Evolutionary conservation across 228 moss, liverwort and hornwort genomes (phyloP), one percentile per base, ranked within the genome.

Genomic region (Sphagnum magellanicum): DNA sequence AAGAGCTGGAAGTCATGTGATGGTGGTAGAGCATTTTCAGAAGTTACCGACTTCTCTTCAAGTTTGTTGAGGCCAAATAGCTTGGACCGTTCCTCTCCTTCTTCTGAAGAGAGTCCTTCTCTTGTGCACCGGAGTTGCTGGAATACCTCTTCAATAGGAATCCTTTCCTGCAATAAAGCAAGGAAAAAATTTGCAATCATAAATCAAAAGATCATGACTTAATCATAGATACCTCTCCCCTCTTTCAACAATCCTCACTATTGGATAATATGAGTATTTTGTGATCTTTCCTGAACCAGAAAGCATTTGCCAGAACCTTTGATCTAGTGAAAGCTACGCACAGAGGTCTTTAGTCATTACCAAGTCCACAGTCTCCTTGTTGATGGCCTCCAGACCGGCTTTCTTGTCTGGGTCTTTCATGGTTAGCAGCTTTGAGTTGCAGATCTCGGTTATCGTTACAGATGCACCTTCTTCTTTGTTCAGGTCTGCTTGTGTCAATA

Each of bases 361-460:
- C 88, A 91, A 72, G 63, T 88, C 88, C 72, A 88, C 82, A n/a
- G 86, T 82, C 86, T 91, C 91, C 50, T 91, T 82, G 74, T 84
- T 91, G 53, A 91, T 81, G 55, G 91, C 83, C 74, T 88, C 88
- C 16, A 91, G 80, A 63, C 69, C 79, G 10, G 72, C 70, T 67
- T 68, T 81, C 57, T 74, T 74, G 13, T 71, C 77, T 60, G 74
- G 67, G 50, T 80, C 77, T 68, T 59, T 68, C 77, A 81, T 77
- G 32, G 32, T 32, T 32, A 32, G 32, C 32, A 32, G 32, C 32
- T 32, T 32, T 32, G 32, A 32, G 32, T 32, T 32, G 32, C 32
- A 32, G 32, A 32, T 32, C 32, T 32, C 32, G 32, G 32, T 32
- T 2, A 32, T 2, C 32, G 32, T 32, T 32, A 32, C 1, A 32